A percentile compares a stretch with the other conserved stretches of the same genome.
These are phyloP conservation scores for Thelonectria rubi DNA, from an alignment of 2,329 filamentous ascomycete genomes.

Conservation along the genomic window DNA sequence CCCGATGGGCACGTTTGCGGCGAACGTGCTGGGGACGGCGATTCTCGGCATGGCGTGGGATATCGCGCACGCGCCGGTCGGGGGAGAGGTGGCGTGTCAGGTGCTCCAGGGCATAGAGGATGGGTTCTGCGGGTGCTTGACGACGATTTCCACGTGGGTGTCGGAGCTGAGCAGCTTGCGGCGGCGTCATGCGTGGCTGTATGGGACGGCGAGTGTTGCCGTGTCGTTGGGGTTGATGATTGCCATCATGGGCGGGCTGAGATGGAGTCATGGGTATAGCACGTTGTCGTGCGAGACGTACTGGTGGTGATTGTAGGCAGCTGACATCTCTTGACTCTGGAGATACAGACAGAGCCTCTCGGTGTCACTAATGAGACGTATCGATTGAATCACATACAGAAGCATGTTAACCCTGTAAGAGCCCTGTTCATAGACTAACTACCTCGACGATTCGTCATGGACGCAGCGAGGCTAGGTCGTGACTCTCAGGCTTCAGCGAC, in stretches of 20 bases:
- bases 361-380: no score
- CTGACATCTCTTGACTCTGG: no score
- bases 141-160: slow-evolving; percentile 75
- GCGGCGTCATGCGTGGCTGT: slow-evolving; percentile 69
- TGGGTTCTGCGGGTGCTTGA: slow-evolving; percentile 73
- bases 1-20: slow-evolving; percentile 85
- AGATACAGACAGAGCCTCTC: no score
- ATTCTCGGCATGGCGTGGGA: slow-evolving; percentile 82
- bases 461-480: no score
- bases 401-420: no score
- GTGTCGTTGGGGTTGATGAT: slow-evolving; percentile 68
- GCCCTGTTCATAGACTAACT: no score
- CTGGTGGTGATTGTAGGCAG: not conserved
- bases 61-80: slow-evolving; percentile 72
- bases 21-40: slow-evolving; percentile 80
- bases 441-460: no score
- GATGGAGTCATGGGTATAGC: slow-evolving; percentile 71
- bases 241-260: slow-evolving; percentile 77
- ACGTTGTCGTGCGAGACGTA: slow-evolving; percentile 31
- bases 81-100: slow-evolving; percentile 70
- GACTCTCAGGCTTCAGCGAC: no score
- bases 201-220: slow-evolving; percentile 69
- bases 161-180: slow-evolving; percentile 65
- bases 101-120: slow-evolving; percentile 73
- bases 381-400: no score